Conservation (phyloP, 164 flowering plant species). For the Sedum album region DNA sequence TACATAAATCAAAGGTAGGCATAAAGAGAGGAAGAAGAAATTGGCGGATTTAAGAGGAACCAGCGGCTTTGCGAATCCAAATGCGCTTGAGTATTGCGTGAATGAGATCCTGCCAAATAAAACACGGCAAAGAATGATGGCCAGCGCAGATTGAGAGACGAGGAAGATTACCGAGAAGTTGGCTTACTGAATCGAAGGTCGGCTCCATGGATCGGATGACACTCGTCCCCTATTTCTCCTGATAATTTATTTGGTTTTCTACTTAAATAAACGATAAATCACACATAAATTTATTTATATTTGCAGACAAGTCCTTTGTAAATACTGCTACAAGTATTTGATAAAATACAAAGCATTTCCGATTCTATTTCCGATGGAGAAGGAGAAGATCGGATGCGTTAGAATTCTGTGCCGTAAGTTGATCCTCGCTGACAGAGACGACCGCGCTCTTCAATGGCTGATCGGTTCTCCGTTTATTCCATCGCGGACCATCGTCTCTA, state of each 20-base stretch:
- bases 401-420: slow-evolving; percentile 37
- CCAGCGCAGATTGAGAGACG: background rate
- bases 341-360: background rate
- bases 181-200: slow-evolving; percentile 38
- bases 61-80: slow-evolving; percentile 51
- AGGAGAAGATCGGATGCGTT: slow-evolving; percentile 12
- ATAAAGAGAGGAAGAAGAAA: background rate
- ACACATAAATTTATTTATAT: too few relatives aligned
- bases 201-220: slow-evolving; percentile 24
- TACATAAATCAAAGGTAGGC: background rate
- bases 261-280: too few relatives aligned
- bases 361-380: slow-evolving; percentile 3
- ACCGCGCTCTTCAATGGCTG: slow-evolving; percentile 62
- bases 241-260: too few relatives aligned
- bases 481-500: slow-evolving; percentile 54
- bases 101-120: slow-evolving; percentile 40
- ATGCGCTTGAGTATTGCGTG: slow-evolving; percentile 64
- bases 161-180: background rate
- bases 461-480: slow-evolving; percentile 80
- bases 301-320: background rate
- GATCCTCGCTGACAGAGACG: slow-evolving; percentile 19
- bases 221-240: too few relatives aligned
- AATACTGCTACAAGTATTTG: background rate
- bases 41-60: slow-evolving; percentile 15
- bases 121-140: background rate